Base-by-base conservation (phyloP, 2,329 filamentous ascomycete genomes). In the Diaporthe citrichinensis region DNA sequence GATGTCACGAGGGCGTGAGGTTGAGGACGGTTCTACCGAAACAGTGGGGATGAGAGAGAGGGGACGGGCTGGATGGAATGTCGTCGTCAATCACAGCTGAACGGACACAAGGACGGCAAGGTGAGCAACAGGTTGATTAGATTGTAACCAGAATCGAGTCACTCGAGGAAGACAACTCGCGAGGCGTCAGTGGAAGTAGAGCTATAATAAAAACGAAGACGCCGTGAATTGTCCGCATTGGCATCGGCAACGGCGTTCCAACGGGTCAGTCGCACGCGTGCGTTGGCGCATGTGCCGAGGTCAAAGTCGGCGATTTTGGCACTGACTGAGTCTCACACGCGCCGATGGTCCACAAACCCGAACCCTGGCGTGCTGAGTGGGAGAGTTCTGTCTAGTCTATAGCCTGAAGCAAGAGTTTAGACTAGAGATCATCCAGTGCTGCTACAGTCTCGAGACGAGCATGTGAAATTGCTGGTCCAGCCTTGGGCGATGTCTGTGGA, bases 231-330 rank as follows among this genome's bases (percentile, higher is more conserved):
- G 65, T 53, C 46, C 31, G 65, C 65, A 49, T 51, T 59, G 41
- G 41, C 41, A n/a, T 28, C 46, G 46, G 71, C 71, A 65, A 65
- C 44, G 31, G 71, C 49, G 58, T 53, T 53, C 31, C 36, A 53
- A 53, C 46, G 71, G 49, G 34, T 61, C 59, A 25, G 51, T 65
- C 46, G 65, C 65, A 55, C 65, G 51, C n/a, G 28, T 41, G 59
- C 39, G 25, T 23, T 62, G 46, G 55, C 49, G 58, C 71, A 73
- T 65, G 46, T 73, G 71, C 71, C 71, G 71, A 73, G 71, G 71
- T 73, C 58, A 61, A 72, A 69, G 65, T 69, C 65, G 65, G 65
- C 65, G 65, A 69, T 69, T 69, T 69, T 55, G 34, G 65, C 28
- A 15, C 15, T 53, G 31, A 9, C 23, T 25, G 49, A 23, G 34